Evolutionary conservation across 805 yeast genomes (phyloP), one percentile per base, ranked within the genome.

Genomic region (Jamesozyma jinghongensis): DNA sequence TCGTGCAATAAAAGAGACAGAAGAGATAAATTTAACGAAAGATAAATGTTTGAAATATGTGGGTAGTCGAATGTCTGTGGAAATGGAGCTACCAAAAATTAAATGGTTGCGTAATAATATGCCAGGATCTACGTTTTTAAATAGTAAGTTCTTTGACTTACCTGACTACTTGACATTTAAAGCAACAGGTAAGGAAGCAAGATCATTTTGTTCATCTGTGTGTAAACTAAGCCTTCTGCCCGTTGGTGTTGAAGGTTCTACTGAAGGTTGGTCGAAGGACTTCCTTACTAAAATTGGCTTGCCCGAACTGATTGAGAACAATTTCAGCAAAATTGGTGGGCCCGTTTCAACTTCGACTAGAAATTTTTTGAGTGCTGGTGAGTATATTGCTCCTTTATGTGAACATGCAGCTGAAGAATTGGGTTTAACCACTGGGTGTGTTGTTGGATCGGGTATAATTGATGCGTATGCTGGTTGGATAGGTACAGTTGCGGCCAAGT

Each of bases 401-500:
- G 66, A 66, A 20, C 52, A 65, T 32, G 75, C 95, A 4, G 97
- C 97, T 18, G 73, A 70, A 33, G 87, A 85, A 41, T 70, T 92
- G 53, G 97, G 97, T 10, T 71, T 92, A 47, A 74, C 92, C 8
- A 73, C 82, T 18, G 70, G 71, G 39, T 83, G 94, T 64, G 75
- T 78, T 26, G 97, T 92, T 32, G 97, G 95, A 6, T 80, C 94
- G 1, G 97, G 96, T 57, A 95, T 92, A 30, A 92, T 92, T 57
- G 98, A 92, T 61, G 97, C 97, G 5, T 92, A 92, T 58, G 94
- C 97, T 3, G 98, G 98, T 34, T 92, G 97, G 97, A 77, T 92
- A 41, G 98, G 98, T 42, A 92, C 97, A 1, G 95, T 90, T 44
- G 98, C 97, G 20, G 95, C 94, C 1, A 78, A 79, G 50, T 22